Evolutionary conservation across 202 grass and related monocot species (phyloP).

Genomic region (Hordeum pubiflorum): DNA sequence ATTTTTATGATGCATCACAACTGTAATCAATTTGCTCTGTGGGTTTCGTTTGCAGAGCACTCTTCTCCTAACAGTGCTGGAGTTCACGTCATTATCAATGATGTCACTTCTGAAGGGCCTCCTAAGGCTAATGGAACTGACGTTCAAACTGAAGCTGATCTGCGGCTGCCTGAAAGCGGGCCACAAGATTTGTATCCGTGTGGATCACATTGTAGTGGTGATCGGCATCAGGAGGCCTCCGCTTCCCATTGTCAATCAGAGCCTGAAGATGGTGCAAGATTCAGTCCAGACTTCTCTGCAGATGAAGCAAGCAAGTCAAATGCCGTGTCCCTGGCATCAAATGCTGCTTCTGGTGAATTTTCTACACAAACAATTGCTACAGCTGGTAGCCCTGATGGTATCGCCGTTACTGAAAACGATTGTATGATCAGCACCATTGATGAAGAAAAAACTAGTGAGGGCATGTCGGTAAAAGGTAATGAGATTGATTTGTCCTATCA

Average conservation of each 20-base stretch:
- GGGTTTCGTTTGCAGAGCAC: constrained; percentile 16
- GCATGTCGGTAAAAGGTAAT: not conserved
- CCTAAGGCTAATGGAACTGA: not conserved
- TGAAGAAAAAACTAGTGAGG: not conserved
- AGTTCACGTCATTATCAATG: not conserved
- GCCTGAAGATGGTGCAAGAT: constrained; percentile 8
- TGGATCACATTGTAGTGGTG: constrained; percentile 5
- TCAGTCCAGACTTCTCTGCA: constrained; percentile 1
- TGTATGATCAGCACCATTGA: not conserved
- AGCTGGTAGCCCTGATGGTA: not conserved
- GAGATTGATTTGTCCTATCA: constrained; percentile 9
- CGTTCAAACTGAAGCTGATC: constrained; percentile 4
- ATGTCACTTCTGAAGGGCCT: constrained; percentile 5
- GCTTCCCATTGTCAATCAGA: not conserved
- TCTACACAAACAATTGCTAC: constrained; percentile 6
- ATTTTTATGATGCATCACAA: not conserved
- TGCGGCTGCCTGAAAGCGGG: constrained; percentile 14
- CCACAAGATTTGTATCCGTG: not conserved
- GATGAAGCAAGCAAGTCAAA: constrained; percentile 13
- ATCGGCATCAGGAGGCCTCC: not conserved
- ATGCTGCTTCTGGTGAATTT: not conserved
- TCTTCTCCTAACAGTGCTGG: not conserved
- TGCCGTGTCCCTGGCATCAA: constrained; percentile 1
- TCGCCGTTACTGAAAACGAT: constrained; percentile 3
- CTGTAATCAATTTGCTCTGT: not conserved